These are phyloP conservation scores for Trichoderma sp. DNA, from an alignment of 2,329 filamentous ascomycete genomes.

Conservation along the genomic window DNA sequence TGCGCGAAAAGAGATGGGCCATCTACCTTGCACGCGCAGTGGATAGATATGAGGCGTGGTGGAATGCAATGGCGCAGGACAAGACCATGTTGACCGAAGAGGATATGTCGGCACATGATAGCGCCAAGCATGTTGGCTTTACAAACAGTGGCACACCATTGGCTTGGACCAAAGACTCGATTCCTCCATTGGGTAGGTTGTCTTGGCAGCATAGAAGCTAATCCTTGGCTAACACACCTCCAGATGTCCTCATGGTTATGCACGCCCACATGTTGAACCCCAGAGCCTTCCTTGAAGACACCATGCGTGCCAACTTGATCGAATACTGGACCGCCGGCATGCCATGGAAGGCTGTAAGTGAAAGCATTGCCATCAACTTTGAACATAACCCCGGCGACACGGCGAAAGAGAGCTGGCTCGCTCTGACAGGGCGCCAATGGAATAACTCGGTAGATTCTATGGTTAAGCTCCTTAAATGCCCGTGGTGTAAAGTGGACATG, in stretches of 20 bases:
- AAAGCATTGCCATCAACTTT: constrained; percentile 57
- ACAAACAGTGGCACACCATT: constrained; percentile 21
- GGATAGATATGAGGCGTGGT: constrained; percentile 67
- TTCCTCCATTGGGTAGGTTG: constrained; percentile 57
- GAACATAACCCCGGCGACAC: constrained; percentile 48
- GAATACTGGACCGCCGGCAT: constrained; percentile 61
- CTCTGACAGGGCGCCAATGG: constrained; percentile 53
- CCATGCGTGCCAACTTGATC: constrained; percentile 54
- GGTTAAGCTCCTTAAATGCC: constrained; percentile 52
- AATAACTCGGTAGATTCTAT: constrained; percentile 52
- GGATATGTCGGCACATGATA: constrained; percentile 33
- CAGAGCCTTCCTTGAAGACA: constrained; percentile 69
- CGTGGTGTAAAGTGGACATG: constrained; percentile 44
- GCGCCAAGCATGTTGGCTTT: constrained; percentile 35
- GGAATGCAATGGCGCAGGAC: constrained; percentile 38
- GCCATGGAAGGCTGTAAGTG: constrained; percentile 61
- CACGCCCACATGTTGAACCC: constrained; percentile 78
- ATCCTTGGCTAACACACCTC: not conserved
- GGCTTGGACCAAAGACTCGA: constrained; percentile 38
- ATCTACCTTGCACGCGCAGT: constrained; percentile 66
- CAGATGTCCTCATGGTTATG: constrained; percentile 76
- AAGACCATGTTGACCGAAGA: constrained; percentile 32
- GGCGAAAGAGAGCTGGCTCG: constrained; percentile 46
- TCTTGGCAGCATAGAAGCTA: not conserved
- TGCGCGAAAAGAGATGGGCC: constrained; percentile 72